These are phyloP conservation scores for Meripilus lineatus DNA, from an alignment of 1,284 basidiomycete species.

Conservation along the genomic window DNA sequence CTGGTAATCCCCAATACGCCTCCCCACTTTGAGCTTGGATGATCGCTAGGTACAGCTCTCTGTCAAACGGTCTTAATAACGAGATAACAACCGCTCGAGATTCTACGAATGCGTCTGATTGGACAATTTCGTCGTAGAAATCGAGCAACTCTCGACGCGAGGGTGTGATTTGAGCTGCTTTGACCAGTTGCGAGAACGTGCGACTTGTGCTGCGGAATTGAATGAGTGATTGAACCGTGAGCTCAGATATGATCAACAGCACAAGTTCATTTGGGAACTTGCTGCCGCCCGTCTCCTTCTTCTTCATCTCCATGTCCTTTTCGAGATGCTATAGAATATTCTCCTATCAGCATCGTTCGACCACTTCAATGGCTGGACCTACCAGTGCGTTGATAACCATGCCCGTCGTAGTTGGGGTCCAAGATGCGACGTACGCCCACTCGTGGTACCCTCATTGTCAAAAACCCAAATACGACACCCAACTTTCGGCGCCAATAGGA, in stretches of 20 bases:
- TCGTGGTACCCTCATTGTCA: too few species aligned
- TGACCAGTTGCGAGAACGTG: slow-evolving; percentile 9
- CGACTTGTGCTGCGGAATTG: slow-evolving; percentile 9
- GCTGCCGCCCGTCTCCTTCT: too few species aligned
- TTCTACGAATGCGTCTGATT: slow-evolving; percentile 9
- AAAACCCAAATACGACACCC: too few species aligned
- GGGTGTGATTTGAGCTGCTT: slow-evolving; percentile 9
- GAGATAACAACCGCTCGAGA: slow-evolving; percentile 7
- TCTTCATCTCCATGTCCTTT: too few species aligned
- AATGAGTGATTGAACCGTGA: slow-evolving; percentile 11
- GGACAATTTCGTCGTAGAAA: slow-evolving; percentile 9
- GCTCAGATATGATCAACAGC: slow-evolving; percentile 6
- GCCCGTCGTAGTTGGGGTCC: too few species aligned
- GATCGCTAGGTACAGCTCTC: slow-evolving; percentile 11
- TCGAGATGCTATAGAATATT: too few species aligned
- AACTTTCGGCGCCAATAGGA: too few species aligned
- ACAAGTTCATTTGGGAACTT: slow-evolving; percentile 12
- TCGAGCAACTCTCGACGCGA: slow-evolving; percentile 9
- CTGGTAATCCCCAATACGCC: background rate
- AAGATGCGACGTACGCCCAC: too few species aligned
- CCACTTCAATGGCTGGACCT: too few species aligned
- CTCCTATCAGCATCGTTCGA: too few species aligned
- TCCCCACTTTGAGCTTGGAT: slow-evolving; percentile 1
- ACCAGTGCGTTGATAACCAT: too few species aligned
- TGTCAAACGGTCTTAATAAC: slow-evolving; percentile 5